These are phyloP conservation scores for Scorias spongiosa DNA, from an alignment of 2,329 filamentous ascomycete genomes.

Conservation along the genomic window DNA sequence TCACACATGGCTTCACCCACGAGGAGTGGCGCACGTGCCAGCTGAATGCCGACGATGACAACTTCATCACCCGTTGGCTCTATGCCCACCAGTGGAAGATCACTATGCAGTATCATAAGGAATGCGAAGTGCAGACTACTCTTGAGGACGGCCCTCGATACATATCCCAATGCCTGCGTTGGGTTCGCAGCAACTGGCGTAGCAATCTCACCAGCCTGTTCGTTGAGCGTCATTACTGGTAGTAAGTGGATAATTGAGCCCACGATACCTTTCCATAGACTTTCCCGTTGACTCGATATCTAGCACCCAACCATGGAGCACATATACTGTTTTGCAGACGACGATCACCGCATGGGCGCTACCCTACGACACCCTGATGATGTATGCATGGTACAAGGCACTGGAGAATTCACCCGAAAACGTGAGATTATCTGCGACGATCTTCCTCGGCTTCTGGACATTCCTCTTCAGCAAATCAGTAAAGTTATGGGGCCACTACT, in stretches of 20 bases:
- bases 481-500: slow-evolving; percentile 77
- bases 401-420: slow-evolving; percentile 31
- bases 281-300: slow-evolving; percentile 9
- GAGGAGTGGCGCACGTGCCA: slow-evolving; percentile 81
- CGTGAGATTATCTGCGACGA: slow-evolving; percentile 34
- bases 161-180: slow-evolving; percentile 81
- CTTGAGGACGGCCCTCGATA: slow-evolving; percentile 81
- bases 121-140: slow-evolving; percentile 85
- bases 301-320: slow-evolving; percentile 84
- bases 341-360: slow-evolving; percentile 84
- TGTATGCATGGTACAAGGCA: slow-evolving; percentile 54
- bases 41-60: slow-evolving; percentile 92
- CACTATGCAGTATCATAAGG: slow-evolving; percentile 82
- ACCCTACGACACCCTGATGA: slow-evolving; percentile 56
- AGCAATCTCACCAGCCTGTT: slow-evolving; percentile 88
- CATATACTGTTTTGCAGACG: slow-evolving; percentile 82
- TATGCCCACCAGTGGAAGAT: slow-evolving; percentile 87
- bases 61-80: slow-evolving; percentile 94
- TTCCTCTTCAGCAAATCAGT: slow-evolving; percentile 73
- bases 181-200: slow-evolving; percentile 95
- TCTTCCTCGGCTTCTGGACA: slow-evolving; percentile 55
- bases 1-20: slow-evolving; percentile 77
- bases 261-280: slow-evolving; percentile 1
- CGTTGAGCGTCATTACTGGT: slow-evolving; percentile 69
- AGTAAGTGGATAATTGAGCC: slow-evolving; percentile 43